Base-by-base conservation (phyloP, 2,329 filamentous ascomycete species). In the Aspergillus fumigatus region DNA sequence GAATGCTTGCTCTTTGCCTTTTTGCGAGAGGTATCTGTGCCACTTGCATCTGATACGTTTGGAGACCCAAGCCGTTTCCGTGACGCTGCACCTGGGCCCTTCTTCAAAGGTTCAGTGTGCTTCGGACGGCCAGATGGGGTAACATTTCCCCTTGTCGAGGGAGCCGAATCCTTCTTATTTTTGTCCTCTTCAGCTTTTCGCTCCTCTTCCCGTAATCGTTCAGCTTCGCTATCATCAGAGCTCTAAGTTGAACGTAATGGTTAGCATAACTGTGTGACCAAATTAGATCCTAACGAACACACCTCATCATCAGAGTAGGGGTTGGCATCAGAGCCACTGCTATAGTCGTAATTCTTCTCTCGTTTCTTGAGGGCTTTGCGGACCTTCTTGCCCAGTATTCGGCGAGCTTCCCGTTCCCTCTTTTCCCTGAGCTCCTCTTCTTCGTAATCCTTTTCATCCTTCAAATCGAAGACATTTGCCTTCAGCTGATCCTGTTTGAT, bases 1-100 rank as follows among this genome's bases (percentile, higher is more conserved):
- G 63, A 61, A 59, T 84, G 82, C 70, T 88, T 88, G 77, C 88
- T 89, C 69, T 88, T 84, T 70, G 83, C 84, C 77, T 90, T 90
- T 76, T 94, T 92, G 62, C 88, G 88, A 25, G 87, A 85, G 0
- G 90, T 93, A 71, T 97, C 93, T 65, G 92, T 95, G 53, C 91
- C 93, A 70, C 91, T 96, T 9, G 91, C 91, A 70, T 97, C 93
- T 1, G 92, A 97, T 32, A 89, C 81, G 62, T 92, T 88, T 3
- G 92, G 91, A 17, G 92, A 96, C 19, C 92, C 91, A 32, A 90
- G 83, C 29, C 93, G 87, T 77, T 97, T 97, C 52, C 93, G 82
- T 32, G 80, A 81, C 67, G 85, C 84, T 5, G 75, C 67, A 10
- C 79, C 73, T 32, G 82, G 68, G 3, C 70, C 68, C 61, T 81